Evolutionary conservation across 805 yeast species (phyloP), one percentile per base, ranked within the genome.

Genomic region (Candida germanica): DNA sequence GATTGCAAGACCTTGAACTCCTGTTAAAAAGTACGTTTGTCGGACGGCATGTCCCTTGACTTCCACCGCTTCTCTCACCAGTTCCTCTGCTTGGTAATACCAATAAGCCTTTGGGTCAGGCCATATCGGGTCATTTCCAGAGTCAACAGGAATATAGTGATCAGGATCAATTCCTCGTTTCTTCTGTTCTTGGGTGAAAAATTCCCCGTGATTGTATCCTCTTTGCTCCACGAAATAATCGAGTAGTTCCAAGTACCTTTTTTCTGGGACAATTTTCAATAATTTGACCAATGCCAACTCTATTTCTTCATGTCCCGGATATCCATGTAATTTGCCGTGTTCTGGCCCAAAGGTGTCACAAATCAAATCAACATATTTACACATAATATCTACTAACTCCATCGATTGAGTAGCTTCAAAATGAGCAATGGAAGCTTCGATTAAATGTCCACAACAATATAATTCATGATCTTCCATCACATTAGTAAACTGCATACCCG

Each of bases 401-500:
- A 28, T 38, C 10, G 41, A 36, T 3, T 48, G 48, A 5, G 54
- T 47, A n/a, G 42, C 43, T 29, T 42, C 33, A 31, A 44, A 34
- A 38, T 53, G 54, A 7, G 49, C 46, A 16, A 53, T 37, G 14
- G 55, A 51, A 20, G 49, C 49, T 32, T 53, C 58, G 1, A 52
- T 30, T n/a, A 50, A 36, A 36, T 51, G 56, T 3, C 56, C 56
- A 16, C 45, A 44, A 31, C 69, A 8, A 40, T 49, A 12, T 31
- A 29, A 3, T 23, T 46, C 27, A 35, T 42, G 41, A 28, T 49
- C 46, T 38, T 42, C 17, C 41, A 42, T 15, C 35, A 56, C 38
- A n/a, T 50, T 39, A 13, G 47, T 53, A 31, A 64, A 64, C 13
- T 49, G 49, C 1, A 51, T 54, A 10, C 53, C 49, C 27, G 67